Evolutionary conservation across 768 basidiomycete species (phyloP), one percentile per base, ranked within the genome.

Genomic region (Suillus occidentalis): DNA sequence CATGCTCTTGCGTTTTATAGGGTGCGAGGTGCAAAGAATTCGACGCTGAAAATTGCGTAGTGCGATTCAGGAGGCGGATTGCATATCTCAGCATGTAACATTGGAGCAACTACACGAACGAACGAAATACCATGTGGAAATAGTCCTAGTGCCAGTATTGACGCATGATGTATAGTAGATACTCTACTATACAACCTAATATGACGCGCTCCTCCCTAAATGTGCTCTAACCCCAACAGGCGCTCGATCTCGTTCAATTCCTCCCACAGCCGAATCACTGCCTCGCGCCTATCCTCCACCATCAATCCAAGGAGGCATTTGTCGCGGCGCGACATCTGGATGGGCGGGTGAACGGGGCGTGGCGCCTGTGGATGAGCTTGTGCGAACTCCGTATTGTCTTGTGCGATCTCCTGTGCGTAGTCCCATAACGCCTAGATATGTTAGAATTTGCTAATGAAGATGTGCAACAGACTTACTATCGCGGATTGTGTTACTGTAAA

Each of bases 1-100:
- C 89, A 86, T 69, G 93, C 92, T 1, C 75, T 93, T 45, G 76
- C 82, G 55, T 89, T 88, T 72, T 81, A 88, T 70, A 83, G 79
- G 53, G 79, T 78, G 22, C 83, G 78, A 60, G 70, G 60, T 52
- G 43, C 75, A 68, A 69, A 55, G 60, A 71, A 64, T 70, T 69
- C 40, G 28, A 31, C 58, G 25, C 40, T 28, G 25, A 59, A 59
- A 59, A 28, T 20, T 6, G 40, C 25, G 6, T 59, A 59, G 39
- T 40, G 37, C 6, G 22, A 9, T 25, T 28, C 53, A 28, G 25
- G 20, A n/a, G 53, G 6, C 12, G 1, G 31, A 52, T 28, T 36
- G 36, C 6, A 18, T 59, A 20, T 50, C 14, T 50, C 58, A 59
- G 40, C 58, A 42, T 59, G 58, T 42, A 59, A 59, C 58, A 42